A percentile compares a stretch with the other conserved stretches of the same genome.
phyloP scores from a whole-genome alignment of 192 early-diverging fungal species.

The Mortierella claussenii region DNA sequence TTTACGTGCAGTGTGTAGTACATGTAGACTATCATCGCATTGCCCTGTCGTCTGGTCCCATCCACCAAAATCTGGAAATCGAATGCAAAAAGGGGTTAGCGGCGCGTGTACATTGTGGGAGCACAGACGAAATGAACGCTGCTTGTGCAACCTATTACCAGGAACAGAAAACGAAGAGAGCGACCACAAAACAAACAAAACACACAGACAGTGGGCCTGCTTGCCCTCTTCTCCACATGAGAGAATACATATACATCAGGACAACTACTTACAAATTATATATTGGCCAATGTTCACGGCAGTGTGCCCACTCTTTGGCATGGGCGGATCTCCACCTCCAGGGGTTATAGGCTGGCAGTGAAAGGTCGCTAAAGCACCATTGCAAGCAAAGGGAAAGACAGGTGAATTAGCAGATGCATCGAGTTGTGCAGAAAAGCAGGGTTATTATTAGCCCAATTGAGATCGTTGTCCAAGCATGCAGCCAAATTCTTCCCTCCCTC shows the following conservation, averaged over 20 bases:
- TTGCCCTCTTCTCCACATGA: no score
- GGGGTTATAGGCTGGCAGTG: slow-evolving; percentile 36
- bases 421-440: neutral
- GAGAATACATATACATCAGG: no score
- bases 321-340: slow-evolving; percentile 52
- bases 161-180: no score
- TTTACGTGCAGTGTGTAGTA: slow-evolving; percentile 32
- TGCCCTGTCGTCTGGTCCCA: slow-evolving; percentile 49
- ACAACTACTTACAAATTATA: slow-evolving; percentile 54
- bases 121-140: no score
- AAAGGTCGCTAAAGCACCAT: slow-evolving; percentile 13
- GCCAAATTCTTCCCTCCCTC: no score
- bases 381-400: neutral
- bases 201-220: no score
- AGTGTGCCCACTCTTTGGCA: slow-evolving; percentile 56
- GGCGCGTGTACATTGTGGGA: no score
- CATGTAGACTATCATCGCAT: slow-evolving; percentile 51
- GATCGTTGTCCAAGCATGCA: no score
- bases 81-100: no score
- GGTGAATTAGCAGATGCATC: no score
- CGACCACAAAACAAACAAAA: no score
- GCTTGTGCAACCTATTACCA: no score
- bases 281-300: slow-evolving; percentile 59
- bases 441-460: neutral
- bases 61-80: slow-evolving; percentile 43